Conservation (phyloP, 1,284 basidiomycete species). For the Cutaneotrichosporon curvatum region DNA sequence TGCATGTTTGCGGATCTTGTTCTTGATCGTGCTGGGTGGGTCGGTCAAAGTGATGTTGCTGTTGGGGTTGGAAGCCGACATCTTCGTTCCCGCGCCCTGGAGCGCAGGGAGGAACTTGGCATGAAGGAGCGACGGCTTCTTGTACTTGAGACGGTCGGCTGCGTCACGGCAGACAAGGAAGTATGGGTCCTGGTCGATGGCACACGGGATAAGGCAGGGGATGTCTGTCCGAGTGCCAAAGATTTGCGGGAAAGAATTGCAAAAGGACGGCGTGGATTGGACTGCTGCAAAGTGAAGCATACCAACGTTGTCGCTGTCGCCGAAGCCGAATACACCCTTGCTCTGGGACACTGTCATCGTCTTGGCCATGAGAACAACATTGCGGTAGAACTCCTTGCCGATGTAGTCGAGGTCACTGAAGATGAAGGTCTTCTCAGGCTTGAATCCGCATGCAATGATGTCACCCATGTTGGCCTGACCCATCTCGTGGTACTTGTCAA, state of each 20-base stretch:
- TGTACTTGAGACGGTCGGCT: constrained; percentile 87
- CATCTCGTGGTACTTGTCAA: constrained; percentile 81
- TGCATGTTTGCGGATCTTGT: constrained; percentile 90
- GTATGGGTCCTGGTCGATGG: constrained; percentile 79
- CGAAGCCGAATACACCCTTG: constrained; percentile 94
- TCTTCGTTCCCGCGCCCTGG: constrained; percentile 96
- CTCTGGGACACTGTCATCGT: constrained; percentile 90
- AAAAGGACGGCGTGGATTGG: constrained; percentile 94
- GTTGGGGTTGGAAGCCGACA: constrained; percentile 90
- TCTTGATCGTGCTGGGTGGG: constrained; percentile 86
- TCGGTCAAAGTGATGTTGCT: constrained; percentile 95
- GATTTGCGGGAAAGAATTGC: constrained; percentile 97
- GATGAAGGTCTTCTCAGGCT: constrained; percentile 90
- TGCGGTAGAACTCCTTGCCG: constrained; percentile 78
- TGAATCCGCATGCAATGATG: constrained; percentile 77
- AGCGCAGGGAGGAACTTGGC: constrained; percentile 98
- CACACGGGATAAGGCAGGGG: constrained; percentile 92
- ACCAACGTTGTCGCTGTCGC: constrained; percentile 96
- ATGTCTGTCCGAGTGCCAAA: constrained; percentile 79
- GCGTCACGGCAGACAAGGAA: constrained; percentile 97
- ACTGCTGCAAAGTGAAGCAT: constrained; percentile 98
- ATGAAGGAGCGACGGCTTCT: constrained; percentile 87
- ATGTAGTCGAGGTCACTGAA: constrained; percentile 89
- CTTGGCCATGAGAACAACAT: constrained; percentile 85
- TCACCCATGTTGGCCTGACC: constrained; percentile 82